phyloP scores from a whole-genome alignment of 345 rosid species.

The Leavenworthia alabamica region DNA sequence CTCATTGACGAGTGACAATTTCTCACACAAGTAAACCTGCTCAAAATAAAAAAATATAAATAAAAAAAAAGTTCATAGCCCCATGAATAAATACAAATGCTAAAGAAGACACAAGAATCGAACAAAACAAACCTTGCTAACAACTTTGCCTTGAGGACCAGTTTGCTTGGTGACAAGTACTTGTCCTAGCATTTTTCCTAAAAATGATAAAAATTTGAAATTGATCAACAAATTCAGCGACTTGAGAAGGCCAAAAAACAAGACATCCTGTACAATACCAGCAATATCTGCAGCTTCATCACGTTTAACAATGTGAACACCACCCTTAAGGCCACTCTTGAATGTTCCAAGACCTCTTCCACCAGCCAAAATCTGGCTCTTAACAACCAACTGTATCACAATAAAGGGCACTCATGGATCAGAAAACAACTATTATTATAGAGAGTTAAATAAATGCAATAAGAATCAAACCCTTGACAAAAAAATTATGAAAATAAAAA shows the following conservation, averaged over 20 bases:
- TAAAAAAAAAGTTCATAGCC: background rate
- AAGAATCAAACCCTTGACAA: background rate
- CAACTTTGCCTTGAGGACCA: constrained; percentile 94
- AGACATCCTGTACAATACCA: constrained; percentile 37
- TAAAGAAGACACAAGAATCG: background rate
- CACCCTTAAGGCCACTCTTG: constrained; percentile 82
- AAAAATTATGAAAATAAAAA: background rate
- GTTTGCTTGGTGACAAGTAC: constrained; percentile 96
- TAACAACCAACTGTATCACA: constrained; percentile 73
- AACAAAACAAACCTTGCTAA: constrained; percentile 74
- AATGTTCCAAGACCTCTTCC: constrained; percentile 97
- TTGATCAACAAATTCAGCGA: background rate
- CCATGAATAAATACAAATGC: background rate
- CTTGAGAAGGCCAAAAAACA: background rate
- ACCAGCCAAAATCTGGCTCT: constrained; percentile 98
- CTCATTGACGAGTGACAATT: constrained; percentile 89
- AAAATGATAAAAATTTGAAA: constrained; percentile 7
- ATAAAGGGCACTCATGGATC: background rate
- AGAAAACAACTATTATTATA: background rate
- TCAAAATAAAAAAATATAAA: background rate
- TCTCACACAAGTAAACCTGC: constrained; percentile 95
- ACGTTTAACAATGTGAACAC: constrained; percentile 83
- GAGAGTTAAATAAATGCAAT: background rate
- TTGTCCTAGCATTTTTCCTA: constrained; percentile 98
- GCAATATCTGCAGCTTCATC: constrained; percentile 74